Evolutionary conservation across 2,329 filamentous ascomycete genomes (phyloP), one percentile per base, ranked within the genome.

Genomic region (Epichloe baconii): DNA sequence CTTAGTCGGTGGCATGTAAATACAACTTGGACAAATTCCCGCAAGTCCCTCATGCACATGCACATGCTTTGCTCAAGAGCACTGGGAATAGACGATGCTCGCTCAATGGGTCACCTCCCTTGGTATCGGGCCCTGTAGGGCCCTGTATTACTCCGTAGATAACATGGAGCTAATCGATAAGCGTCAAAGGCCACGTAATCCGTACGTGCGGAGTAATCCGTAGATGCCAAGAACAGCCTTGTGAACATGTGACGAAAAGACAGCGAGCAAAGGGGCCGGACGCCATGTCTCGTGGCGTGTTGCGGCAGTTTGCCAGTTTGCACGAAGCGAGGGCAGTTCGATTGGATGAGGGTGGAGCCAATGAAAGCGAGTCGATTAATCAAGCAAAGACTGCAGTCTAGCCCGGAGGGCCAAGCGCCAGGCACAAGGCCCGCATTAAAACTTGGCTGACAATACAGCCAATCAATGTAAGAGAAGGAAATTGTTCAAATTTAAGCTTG

Each of bases 401-500:
- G 8, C 49, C 42, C 3, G 38, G 35, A 51, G 15, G 52, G 55
- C 19, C 49, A 58, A 53, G 56, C 52, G 55, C 42, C 56, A 55
- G 56, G 54, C 48, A 57, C 53, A 36, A 44, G 26, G n/a, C 14
- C 48, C 6, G 12, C 23, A n/a, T 3, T 3, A 14, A 31, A 8
- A 31, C 7, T 8, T 31, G 26, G 11, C 2, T 3, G 14, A 12
- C 11, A 17, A 41, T 2, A 15, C 3, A 19, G 34, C 56, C 54
- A 56, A 56, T 56, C 53, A 54, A 48, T 38, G 44, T 52, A 53
- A 50, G 41, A 43, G 47, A 48, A 48, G 56, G 59, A 63, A 55
- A 62, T 63, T 62, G 54, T 61, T 55, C 59, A 63, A 63, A 62
- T 64, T 55, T 63, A 59, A 59, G 52, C 54, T 7, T 15, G 26